Evolutionary conservation across 495 filamentous ascomycete species (phyloP).

Genomic region (Xylaria cubensis): DNA sequence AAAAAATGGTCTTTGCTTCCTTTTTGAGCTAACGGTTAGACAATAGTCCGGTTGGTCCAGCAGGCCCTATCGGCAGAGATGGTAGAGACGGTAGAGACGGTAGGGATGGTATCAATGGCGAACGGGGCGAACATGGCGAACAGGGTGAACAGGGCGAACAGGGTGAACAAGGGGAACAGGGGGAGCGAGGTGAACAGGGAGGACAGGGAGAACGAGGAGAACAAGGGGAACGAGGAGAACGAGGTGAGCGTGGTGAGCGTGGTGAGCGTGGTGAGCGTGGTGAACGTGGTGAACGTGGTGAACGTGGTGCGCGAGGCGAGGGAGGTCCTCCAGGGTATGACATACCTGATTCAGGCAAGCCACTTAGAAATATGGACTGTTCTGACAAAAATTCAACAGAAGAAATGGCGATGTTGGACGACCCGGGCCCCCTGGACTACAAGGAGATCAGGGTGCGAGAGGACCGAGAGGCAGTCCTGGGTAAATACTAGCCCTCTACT

Average conservation of each 20-base stretch:
- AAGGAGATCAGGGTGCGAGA: conserved; percentile 15
- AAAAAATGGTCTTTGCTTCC: background rate
- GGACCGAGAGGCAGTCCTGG: background rate
- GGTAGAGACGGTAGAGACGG: conserved; percentile 16
- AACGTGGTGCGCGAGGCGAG: conserved; percentile 4
- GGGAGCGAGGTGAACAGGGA: background rate
- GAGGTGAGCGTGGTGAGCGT: no score
- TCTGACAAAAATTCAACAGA: background rate
- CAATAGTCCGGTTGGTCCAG: conserved; percentile 1
- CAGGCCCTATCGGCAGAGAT: conserved; percentile 5
- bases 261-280: background rate
- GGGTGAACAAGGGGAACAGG: background rate
- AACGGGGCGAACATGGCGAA: background rate
- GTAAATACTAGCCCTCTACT: background rate
- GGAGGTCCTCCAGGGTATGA: conserved; percentile 18
- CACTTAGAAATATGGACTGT: background rate
- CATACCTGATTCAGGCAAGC: background rate
- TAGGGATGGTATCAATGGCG: conserved; percentile 4
- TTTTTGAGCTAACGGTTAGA: background rate
- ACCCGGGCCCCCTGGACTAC: conserved; percentile 19
- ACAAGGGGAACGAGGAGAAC: background rate
- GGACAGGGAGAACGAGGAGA: background rate
- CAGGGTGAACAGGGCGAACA: background rate
- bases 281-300: background rate
- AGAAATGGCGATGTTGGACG: conserved; percentile 2